Conservation (phyloP, 2,329 filamentous ascomycete genomes). For the Calonectria montana region DNA sequence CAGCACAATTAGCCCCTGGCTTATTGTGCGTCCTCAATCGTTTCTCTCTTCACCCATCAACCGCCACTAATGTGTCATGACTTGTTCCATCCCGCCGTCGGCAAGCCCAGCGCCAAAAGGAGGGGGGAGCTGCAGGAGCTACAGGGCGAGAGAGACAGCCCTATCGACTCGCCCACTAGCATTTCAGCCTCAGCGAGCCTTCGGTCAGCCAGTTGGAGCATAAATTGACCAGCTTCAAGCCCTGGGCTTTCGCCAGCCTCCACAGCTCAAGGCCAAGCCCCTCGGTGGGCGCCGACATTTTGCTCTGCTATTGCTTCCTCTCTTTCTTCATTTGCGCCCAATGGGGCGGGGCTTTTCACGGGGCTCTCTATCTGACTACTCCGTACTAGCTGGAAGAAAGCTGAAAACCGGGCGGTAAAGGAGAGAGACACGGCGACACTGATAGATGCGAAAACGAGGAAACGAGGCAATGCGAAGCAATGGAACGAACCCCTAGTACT, state of each 20-base stretch:
- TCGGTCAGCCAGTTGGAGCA: background rate
- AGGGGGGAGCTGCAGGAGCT: background rate
- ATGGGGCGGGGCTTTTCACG: constrained; percentile 9
- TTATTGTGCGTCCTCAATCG: background rate
- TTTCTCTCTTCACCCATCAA: background rate
- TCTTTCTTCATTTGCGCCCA: background rate
- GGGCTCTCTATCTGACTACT: constrained; percentile 6
- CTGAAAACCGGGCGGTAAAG: background rate
- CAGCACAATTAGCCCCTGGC: background rate
- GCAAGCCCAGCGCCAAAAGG: background rate
- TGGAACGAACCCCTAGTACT: background rate
- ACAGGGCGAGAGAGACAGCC: background rate
- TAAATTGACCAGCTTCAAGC: constrained; percentile 13
- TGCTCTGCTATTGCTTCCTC: background rate
- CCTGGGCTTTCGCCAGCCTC: background rate
- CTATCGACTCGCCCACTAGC: background rate
- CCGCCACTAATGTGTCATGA: background rate
- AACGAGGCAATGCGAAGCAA: background rate
- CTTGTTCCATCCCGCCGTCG: background rate
- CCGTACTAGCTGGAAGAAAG: background rate
- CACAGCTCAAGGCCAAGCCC: constrained; percentile 3
- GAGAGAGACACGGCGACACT: background rate
- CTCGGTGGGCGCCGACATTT: background rate
- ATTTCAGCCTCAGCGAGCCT: background rate
- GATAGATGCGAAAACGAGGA: background rate